Evolutionary conservation across 129 eudicot genomes (phyloP), one percentile per base, ranked within the genome.

Genomic region (Helichrysum umbraculigerum): DNA sequence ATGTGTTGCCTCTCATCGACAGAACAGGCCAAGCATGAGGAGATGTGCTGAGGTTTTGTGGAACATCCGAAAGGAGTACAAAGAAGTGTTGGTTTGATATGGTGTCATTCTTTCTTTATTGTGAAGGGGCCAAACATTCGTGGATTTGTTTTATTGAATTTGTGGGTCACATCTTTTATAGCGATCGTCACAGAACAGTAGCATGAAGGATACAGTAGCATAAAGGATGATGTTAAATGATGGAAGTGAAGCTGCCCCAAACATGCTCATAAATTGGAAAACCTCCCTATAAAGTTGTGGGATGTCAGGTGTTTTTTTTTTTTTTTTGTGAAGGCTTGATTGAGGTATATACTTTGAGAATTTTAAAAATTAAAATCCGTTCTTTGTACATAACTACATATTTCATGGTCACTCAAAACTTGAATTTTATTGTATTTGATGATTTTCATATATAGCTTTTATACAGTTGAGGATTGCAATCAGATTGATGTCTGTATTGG

Each of bases 31-130:
- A 14, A 75, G 74, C 61, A 94, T 94, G 99, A 83, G 85, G 80
- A 83, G 85, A 71, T 94, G 99, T 51, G 96, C 86, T 0, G 99
- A 91, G 87, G 86, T 87, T 52, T 86, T 94, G 59, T 91, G 99
- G 99, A 76, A 85, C 84, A 86, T 94, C 66, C 85, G 99, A 12
- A 94, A 89, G 85, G 96, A 94, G 63, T 87, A 91, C 85, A 86
- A 75, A 52, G 92, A 88, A 50, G 28, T 85, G 63, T 67, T 47
- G 3, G 85, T 67, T 74, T 80, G 87, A 60, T 70, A 78, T 39
- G 33, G 16, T 74, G 70, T 61, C 60, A 39, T 58, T 39, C 21
- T 63, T 17, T 29, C n/a, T 63, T 64, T 47, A 17, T 41, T 69
- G n/a, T 39, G 15, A 72, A 17, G 47, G 52, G 76, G 6, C 34